Conservation (phyloP, 345 rosid genomes). For the Tarenaya hassleriana region DNA sequence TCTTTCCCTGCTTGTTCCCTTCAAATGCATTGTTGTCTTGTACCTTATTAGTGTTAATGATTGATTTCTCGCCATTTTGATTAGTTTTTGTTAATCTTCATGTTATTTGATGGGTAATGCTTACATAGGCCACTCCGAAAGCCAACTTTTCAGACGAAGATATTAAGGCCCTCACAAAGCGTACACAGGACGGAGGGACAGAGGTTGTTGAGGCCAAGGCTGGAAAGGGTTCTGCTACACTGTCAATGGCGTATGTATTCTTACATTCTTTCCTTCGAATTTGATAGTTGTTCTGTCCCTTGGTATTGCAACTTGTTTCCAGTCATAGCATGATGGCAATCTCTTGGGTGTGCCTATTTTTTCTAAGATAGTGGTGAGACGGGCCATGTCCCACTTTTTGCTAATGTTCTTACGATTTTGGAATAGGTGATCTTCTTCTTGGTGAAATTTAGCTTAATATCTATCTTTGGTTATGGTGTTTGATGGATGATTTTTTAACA, state of each 20-base stretch:
- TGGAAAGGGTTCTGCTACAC: slow-evolving; percentile 87
- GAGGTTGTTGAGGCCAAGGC: slow-evolving; percentile 90
- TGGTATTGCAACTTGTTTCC: too few relatives aligned
- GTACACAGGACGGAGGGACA: slow-evolving; percentile 92
- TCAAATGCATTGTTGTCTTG: background rate
- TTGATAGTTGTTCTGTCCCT: slow-evolving; percentile 6
- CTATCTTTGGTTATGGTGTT: too few relatives aligned
- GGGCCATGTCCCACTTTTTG: too few relatives aligned
- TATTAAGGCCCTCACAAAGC: slow-evolving; percentile 63
- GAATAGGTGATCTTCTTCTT: too few relatives aligned
- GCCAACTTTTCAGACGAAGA: slow-evolving; percentile 58
- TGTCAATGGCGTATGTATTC: slow-evolving; percentile 95
- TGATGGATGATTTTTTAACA: too few relatives aligned
- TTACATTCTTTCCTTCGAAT: too few relatives aligned
- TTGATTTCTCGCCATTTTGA: background rate
- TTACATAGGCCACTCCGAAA: slow-evolving; percentile 79
- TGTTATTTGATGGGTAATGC: slow-evolving; percentile 1
- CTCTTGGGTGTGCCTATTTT: too few relatives aligned
- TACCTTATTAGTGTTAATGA: too few relatives aligned
- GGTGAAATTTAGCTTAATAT: too few relatives aligned
- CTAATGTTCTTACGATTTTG: too few relatives aligned
- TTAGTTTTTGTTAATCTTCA: slow-evolving; percentile 16
- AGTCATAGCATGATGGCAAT: too few relatives aligned
- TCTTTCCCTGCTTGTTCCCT: background rate
- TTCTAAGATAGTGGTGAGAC: too few relatives aligned